Evolutionary conservation across 371 early-diverging fungal genomes (phyloP).

Genomic region (Apophysomyces trapeziformis): DNA sequence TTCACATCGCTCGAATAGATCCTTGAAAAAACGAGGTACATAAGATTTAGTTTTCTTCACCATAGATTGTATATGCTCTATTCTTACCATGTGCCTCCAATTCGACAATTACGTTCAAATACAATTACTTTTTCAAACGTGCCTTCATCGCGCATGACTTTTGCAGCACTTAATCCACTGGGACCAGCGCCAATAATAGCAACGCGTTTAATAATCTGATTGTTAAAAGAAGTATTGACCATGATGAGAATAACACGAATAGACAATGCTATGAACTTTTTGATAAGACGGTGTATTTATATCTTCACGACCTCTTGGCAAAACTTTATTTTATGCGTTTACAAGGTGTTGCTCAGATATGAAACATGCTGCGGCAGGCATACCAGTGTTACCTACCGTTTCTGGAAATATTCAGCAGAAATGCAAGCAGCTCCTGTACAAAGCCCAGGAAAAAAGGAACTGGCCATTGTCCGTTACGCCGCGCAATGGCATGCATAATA

Average conservation of each 20-base stretch:
- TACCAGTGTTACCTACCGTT: too few relatives aligned
- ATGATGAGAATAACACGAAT: neutral
- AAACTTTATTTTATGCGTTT: too few relatives aligned
- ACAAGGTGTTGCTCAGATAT: too few relatives aligned
- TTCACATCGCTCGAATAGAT: constrained; percentile 39
- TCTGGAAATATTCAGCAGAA: too few relatives aligned
- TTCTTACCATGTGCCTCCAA: constrained; percentile 56
- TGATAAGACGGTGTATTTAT: too few relatives aligned
- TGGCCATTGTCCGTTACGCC: too few relatives aligned
- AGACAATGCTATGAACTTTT: too few relatives aligned
- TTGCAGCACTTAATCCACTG: constrained; percentile 46
- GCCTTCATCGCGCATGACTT: constrained; percentile 36
- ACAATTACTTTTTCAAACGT: constrained; percentile 44
- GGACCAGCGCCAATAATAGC: constrained; percentile 58
- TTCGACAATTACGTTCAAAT: constrained; percentile 39
- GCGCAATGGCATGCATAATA: too few relatives aligned
- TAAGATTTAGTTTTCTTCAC: neutral
- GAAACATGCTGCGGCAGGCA: too few relatives aligned
- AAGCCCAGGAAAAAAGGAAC: too few relatives aligned
- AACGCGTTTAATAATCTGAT: constrained; percentile 31
- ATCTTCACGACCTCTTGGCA: too few relatives aligned
- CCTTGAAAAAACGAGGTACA: constrained; percentile 26
- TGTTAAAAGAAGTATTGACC: neutral
- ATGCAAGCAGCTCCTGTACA: too few relatives aligned
- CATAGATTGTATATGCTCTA: neutral